Evolutionary conservation across 106 monocot species (phyloP).

Genomic region (Allium cepa): DNA sequence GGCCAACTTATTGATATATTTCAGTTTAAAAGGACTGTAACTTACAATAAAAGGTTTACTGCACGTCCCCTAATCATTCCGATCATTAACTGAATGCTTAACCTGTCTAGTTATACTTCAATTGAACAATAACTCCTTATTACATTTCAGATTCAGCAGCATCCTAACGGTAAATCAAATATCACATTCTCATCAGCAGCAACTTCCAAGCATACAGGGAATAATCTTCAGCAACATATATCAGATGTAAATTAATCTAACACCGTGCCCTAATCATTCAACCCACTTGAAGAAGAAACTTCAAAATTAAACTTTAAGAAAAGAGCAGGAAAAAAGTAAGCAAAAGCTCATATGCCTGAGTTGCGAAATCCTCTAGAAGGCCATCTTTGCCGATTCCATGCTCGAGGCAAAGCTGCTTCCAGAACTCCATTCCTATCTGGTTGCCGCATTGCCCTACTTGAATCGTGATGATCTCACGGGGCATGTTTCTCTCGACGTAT

Average conservation of each 20-base stretch:
- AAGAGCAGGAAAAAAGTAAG: background rate
- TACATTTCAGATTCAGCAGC: too few relatives aligned
- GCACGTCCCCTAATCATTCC: too few relatives aligned
- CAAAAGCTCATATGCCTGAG: conserved; percentile 38
- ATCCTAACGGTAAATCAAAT: too few relatives aligned
- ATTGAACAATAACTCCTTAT: too few relatives aligned
- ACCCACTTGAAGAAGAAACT: background rate
- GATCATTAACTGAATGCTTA: too few relatives aligned
- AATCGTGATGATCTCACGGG: conserved; percentile 99
- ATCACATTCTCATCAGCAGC: too few relatives aligned
- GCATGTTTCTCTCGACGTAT: conserved; percentile 31
- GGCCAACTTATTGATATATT: too few relatives aligned
- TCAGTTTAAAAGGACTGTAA: too few relatives aligned
- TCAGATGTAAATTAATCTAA: background rate
- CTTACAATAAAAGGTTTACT: too few relatives aligned
- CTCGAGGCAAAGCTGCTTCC: conserved; percentile 99
- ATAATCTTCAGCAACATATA: background rate
- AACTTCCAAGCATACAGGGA: background rate
- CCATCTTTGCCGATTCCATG: conserved; percentile 99
- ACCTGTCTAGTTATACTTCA: too few relatives aligned
- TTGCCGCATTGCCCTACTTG: conserved; percentile 99
- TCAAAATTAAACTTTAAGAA: background rate
- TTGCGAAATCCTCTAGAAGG: conserved; percentile 96
- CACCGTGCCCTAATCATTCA: background rate
- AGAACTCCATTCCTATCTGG: conserved; percentile 99